These are phyloP conservation scores for Aspergillus ochraceoroseus DNA, from an alignment of 2,329 filamentous ascomycete genomes.

Conservation along the genomic window DNA sequence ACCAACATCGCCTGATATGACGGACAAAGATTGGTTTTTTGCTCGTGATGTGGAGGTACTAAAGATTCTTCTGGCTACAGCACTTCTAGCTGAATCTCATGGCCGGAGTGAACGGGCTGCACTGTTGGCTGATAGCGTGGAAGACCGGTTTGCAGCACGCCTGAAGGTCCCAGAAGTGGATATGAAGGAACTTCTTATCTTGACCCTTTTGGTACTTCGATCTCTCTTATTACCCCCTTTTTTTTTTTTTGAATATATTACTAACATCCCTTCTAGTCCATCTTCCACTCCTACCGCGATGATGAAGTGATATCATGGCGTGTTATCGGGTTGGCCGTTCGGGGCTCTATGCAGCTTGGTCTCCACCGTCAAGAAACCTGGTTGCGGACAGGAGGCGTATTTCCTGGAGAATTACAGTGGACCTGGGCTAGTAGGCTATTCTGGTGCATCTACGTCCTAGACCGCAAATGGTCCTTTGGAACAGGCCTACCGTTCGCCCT, in stretches of 20 bases:
- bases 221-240: not conserved
- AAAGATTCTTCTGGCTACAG: constrained; percentile 75
- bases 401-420: constrained; percentile 36
- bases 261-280: constrained; percentile 22
- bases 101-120: constrained; percentile 61
- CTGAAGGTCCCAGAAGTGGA: constrained; percentile 37
- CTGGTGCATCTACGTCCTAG: constrained; percentile 51
- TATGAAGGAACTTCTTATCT: constrained; percentile 37
- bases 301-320: constrained; percentile 51
- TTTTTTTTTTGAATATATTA: not conserved
- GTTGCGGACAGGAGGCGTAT: constrained; percentile 31
- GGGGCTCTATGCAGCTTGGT: constrained; percentile 48
- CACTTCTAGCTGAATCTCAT: constrained; percentile 67
- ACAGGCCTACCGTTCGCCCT: constrained; percentile 50
- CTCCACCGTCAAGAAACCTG: constrained; percentile 47
- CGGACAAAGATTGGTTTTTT: constrained; percentile 36
- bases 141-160: constrained; percentile 33
- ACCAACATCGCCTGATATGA: constrained; percentile 3
- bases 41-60: constrained; percentile 59
- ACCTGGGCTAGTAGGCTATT: constrained; percentile 41
- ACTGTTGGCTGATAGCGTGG: constrained; percentile 33
- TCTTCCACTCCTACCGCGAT: constrained; percentile 44
- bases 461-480: constrained; percentile 51
- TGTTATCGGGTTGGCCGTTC: constrained; percentile 45
- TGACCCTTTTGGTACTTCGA: constrained; percentile 28